Percentiles rank a stretch among this genome's conserved stretches.
These are phyloP conservation scores for Posidonia oceanica DNA, from an alignment of 116 monocot genomes.

Conservation along the genomic window DNA sequence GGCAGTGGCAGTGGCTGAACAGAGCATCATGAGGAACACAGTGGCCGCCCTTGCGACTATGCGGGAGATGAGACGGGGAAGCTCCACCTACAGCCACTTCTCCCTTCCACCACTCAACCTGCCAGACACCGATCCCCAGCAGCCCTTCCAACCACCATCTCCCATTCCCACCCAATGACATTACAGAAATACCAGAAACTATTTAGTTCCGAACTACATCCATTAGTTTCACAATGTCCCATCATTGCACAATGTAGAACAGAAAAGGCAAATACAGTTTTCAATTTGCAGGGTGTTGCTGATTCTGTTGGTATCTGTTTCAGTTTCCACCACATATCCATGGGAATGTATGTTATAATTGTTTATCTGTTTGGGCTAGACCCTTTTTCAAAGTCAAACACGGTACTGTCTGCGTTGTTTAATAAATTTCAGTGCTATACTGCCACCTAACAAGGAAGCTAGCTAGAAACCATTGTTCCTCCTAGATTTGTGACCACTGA, in stretches of 20 bases:
- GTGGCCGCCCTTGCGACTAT: conserved; percentile 75
- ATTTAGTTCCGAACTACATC: not conserved
- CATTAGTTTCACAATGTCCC: not conserved
- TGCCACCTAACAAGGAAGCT: no score
- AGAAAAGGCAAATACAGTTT: not conserved
- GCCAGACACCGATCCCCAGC: conserved; percentile 18
- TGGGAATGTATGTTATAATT: not conserved
- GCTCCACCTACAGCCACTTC: conserved; percentile 77
- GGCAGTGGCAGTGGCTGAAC: conserved; percentile 5
- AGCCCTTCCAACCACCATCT: conserved; percentile 24
- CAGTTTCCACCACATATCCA: not conserved
- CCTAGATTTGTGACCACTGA: no score
- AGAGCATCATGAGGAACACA: conserved; percentile 61
- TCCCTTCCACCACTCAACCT: conserved; percentile 20
- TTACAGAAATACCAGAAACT: not conserved
- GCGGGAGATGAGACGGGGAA: conserved; percentile 61
- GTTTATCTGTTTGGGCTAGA: not conserved
- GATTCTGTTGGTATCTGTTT: not conserved
- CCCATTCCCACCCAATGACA: conserved; percentile 45
- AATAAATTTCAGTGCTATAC: not conserved
- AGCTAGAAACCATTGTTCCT: no score
- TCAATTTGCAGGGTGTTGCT: not conserved
- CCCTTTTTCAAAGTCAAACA: not conserved
- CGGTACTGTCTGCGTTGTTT: not conserved
- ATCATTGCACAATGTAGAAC: not conserved